phyloP scores from a whole-genome alignment of 2,329 filamentous ascomycete species.

The Helminthosporium solani region DNA sequence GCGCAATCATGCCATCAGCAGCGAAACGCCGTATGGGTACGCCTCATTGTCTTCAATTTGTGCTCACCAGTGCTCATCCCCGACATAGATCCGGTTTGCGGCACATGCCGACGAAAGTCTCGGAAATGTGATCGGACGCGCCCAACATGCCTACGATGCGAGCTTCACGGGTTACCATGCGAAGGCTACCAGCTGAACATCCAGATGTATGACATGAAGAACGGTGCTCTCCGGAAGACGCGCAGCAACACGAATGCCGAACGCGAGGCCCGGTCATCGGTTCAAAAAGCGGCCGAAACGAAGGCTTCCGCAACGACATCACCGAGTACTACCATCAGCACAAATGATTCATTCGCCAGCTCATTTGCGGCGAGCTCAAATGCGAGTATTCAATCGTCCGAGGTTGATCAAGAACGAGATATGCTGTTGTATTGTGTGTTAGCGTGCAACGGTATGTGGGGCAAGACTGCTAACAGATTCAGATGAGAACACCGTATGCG shows the following conservation, averaged over 20 bases:
- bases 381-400: neutral
- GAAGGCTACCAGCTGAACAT: slow-evolving; percentile 15
- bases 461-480: neutral
- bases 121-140: slow-evolving; percentile 14
- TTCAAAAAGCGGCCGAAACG: neutral
- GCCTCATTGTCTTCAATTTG: neutral
- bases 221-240: slow-evolving; percentile 5
- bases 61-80: neutral
- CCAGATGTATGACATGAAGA: slow-evolving; percentile 12
- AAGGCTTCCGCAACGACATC: neutral
- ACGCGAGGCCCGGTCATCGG: neutral
- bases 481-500: slow-evolving; percentile 13
- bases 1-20: neutral
- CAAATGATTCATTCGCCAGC: neutral
- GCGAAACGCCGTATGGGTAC: slow-evolving; percentile 2
- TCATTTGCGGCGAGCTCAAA: neutral
- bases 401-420: slow-evolving; percentile 4
- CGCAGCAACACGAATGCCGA: neutral
- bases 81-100: slow-evolving; percentile 14
- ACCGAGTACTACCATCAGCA: neutral
- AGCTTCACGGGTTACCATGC: slow-evolving; percentile 12
- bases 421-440: slow-evolving; percentile 5
- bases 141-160: slow-evolving; percentile 13
- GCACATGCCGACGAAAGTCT: slow-evolving; percentile 16
- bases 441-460: neutral